A percentile compares a stretch with the other conserved stretches of the same genome.
Evolutionary conservation across 768 basidiomycete species (phyloP).

Genomic region (Suillus discolor): DNA sequence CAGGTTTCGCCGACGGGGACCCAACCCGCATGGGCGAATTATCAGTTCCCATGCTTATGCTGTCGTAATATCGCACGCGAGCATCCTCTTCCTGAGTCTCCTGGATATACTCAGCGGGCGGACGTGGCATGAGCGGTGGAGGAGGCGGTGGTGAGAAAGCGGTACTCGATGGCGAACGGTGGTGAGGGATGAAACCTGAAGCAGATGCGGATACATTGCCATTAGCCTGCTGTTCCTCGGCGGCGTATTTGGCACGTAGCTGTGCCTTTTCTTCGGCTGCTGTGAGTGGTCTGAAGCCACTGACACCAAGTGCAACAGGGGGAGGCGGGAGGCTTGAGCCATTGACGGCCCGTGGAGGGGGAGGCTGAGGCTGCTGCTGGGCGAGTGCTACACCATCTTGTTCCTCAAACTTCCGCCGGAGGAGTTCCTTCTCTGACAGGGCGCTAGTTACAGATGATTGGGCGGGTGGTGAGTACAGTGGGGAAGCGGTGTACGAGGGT

Average conservation of each 20-base stretch:
- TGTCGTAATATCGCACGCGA: constrained; percentile 46
- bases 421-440: constrained; percentile 57
- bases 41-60: constrained; percentile 30
- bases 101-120: constrained; percentile 78
- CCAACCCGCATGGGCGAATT: constrained; percentile 21
- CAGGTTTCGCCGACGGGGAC: constrained; percentile 15
- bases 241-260: constrained; percentile 63
- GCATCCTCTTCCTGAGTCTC: constrained; percentile 79
- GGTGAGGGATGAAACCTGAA: constrained; percentile 23
- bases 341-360: constrained; percentile 29
- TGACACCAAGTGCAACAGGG: constrained; percentile 27
- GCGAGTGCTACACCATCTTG: constrained; percentile 47
- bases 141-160: constrained; percentile 42
- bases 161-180: constrained; percentile 9
- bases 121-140: constrained; percentile 75
- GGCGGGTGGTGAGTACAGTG: constrained; percentile 20
- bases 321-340: constrained; percentile 34
- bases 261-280: constrained; percentile 83
- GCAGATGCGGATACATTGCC: constrained; percentile 16
- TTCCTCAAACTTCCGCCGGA: constrained; percentile 58
- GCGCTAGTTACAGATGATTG: constrained; percentile 28
- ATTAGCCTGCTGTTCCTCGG: constrained; percentile 44
- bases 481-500: constrained; percentile 18
- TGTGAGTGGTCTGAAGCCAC: constrained; percentile 44
- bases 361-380: constrained; percentile 22